Evolutionary conservation across 495 filamentous ascomycete genomes (phyloP).

Genomic region (Xylaria curta): DNA sequence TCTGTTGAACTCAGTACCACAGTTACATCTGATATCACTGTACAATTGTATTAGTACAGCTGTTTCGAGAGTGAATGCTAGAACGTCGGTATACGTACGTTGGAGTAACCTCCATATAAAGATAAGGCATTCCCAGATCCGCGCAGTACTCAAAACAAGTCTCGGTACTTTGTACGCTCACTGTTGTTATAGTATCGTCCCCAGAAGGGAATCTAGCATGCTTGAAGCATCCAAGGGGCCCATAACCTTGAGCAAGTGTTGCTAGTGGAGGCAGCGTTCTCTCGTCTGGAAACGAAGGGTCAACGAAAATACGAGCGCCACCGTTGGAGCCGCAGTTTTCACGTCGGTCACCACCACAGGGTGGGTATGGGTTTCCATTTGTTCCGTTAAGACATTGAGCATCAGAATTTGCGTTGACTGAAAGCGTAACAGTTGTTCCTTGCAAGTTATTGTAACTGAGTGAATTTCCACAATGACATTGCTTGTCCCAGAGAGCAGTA

Average conservation of each 20-base stretch:
- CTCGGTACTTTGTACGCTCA: neutral
- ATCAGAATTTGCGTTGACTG: neutral
- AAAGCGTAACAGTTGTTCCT: neutral
- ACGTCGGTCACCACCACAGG: slow-evolving; percentile 14
- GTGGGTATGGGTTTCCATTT: neutral
- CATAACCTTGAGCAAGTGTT: slow-evolving; percentile 1
- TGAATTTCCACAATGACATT: slow-evolving; percentile 32
- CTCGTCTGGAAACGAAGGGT: slow-evolving; percentile 24
- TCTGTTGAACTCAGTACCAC: slow-evolving; percentile 16
- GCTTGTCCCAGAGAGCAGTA: slow-evolving; percentile 30
- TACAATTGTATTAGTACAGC: neutral
- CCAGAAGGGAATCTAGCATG: slow-evolving; percentile 9
- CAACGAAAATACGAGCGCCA: slow-evolving; percentile 20
- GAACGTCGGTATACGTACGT: neutral
- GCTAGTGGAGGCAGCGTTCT: neutral
- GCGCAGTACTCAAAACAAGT: slow-evolving; percentile 11
- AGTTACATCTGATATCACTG: slow-evolving; percentile 4
- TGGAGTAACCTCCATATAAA: slow-evolving; percentile 1
- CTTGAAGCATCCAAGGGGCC: slow-evolving; percentile 20
- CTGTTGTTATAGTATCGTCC: neutral
- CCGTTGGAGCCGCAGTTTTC: slow-evolving; percentile 21
- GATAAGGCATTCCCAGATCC: slow-evolving; percentile 12
- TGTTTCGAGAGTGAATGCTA: neutral
- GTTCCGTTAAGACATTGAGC: neutral
- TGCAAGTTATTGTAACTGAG: neutral